phyloP scores from a whole-genome alignment of 805 yeast species.

The Ogataea philodendri region DNA sequence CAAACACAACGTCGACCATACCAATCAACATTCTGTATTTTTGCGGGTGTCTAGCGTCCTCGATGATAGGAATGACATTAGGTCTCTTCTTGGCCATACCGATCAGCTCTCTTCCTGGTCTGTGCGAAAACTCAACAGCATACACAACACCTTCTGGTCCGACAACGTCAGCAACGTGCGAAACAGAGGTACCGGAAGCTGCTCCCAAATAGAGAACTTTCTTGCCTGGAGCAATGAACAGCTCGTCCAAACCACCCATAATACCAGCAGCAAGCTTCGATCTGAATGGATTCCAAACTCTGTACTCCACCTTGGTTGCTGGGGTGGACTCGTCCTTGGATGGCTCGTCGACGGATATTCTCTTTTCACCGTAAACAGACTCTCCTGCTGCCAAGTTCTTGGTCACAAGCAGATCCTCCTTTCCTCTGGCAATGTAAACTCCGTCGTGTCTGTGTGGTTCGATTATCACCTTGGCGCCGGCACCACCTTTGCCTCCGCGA shows the following conservation, averaged over 20 bases:
- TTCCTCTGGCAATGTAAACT: constrained; percentile 99
- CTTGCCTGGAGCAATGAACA: constrained; percentile 96
- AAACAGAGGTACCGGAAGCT: constrained; percentile 98
- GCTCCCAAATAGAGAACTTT: constrained; percentile 98
- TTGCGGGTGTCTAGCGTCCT: constrained; percentile 99
- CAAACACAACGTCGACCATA: constrained; percentile 98
- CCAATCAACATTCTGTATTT: constrained; percentile 98
- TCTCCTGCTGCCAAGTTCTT: constrained; percentile 98
- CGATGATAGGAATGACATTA: constrained; percentile 96
- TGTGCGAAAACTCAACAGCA: constrained; percentile 98
- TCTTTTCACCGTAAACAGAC: constrained; percentile 97
- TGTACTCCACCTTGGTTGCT: constrained; percentile 94
- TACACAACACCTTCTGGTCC: constrained; percentile 99
- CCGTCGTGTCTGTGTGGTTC: constrained; percentile 99
- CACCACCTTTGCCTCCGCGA: constrained; percentile 68
- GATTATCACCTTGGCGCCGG: constrained; percentile 94
- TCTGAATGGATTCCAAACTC: constrained; percentile 99
- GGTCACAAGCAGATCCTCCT: constrained; percentile 96
- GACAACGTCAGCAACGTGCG: constrained; percentile 96
- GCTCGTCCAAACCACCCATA: constrained; percentile 98
- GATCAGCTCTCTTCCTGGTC: constrained; percentile 99
- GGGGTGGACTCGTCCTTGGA: constrained; percentile 83
- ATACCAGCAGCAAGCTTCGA: constrained; percentile 99
- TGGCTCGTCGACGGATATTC: constrained; percentile 91
- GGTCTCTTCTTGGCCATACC: constrained; percentile 99